Conservation (phyloP, 1,139 yeast species). For the Blastobotrys raffinosifermentans region DNA sequence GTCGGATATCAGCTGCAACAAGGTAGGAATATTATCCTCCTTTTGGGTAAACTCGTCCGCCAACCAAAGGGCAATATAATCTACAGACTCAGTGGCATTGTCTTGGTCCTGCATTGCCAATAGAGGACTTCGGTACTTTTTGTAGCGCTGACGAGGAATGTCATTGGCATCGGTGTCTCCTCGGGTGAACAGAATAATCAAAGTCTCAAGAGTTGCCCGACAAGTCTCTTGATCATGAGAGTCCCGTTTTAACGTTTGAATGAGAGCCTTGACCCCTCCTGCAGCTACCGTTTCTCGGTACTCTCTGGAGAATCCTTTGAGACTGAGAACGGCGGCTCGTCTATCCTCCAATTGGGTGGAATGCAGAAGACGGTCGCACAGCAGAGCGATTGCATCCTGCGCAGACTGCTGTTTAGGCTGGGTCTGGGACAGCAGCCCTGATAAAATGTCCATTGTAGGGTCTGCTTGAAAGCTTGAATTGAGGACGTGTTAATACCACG, state of each 20-base stretch:
- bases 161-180: slow-evolving; percentile 46
- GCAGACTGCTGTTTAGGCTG: slow-evolving; percentile 58
- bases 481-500: too few species aligned
- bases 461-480: too few species aligned
- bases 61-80: slow-evolving; percentile 90
- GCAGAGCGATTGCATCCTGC: slow-evolving; percentile 80
- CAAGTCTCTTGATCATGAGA: slow-evolving; percentile 63
- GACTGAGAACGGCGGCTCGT: slow-evolving; percentile 82
- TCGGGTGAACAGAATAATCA: slow-evolving; percentile 64
- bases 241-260: slow-evolving; percentile 63
- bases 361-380: slow-evolving; percentile 82
- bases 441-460: slow-evolving; percentile 36
- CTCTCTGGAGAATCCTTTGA: slow-evolving; percentile 85
- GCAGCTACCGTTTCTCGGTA: slow-evolving; percentile 89
- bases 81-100: slow-evolving; percentile 37
- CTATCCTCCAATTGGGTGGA: slow-evolving; percentile 80
- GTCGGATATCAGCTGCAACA: slow-evolving; percentile 53
- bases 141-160: slow-evolving; percentile 37
- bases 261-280: slow-evolving; percentile 72
- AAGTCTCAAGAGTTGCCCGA: slow-evolving; percentile 79
- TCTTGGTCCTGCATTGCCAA: slow-evolving; percentile 32
- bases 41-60: slow-evolving; percentile 82
- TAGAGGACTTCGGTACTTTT: slow-evolving; percentile 68
- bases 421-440: slow-evolving; percentile 42
- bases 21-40: slow-evolving; percentile 48